phyloP scores from a whole-genome alignment of 768 basidiomycete genomes.

The Coprinellus micaceus region DNA sequence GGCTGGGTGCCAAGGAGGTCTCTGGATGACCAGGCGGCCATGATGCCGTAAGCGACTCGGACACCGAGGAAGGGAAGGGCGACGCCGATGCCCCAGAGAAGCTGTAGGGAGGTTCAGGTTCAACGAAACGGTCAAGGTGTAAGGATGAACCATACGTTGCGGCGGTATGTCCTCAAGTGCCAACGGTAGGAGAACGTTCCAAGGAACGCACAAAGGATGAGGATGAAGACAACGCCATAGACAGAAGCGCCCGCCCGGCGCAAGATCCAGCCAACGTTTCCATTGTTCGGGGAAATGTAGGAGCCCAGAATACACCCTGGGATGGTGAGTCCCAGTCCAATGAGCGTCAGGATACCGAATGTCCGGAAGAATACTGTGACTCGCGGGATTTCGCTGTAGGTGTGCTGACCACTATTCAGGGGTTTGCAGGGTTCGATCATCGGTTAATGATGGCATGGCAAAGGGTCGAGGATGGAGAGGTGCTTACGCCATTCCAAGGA shows the following conservation, averaged over 20 bases:
- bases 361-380: slow-evolving; percentile 35
- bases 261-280: slow-evolving; percentile 33
- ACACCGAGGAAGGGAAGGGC: slow-evolving; percentile 62
- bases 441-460: slow-evolving; percentile 6
- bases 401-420: slow-evolving; percentile 42
- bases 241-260: slow-evolving; percentile 42
- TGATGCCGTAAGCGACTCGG: slow-evolving; percentile 53
- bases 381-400: slow-evolving; percentile 47
- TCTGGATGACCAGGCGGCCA: slow-evolving; percentile 55
- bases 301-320: slow-evolving; percentile 47
- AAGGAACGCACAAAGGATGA: slow-evolving; percentile 37
- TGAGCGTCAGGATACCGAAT: slow-evolving; percentile 33
- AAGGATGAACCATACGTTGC: slow-evolving; percentile 31
- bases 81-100: slow-evolving; percentile 49
- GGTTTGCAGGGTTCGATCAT: not conserved
- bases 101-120: slow-evolving; percentile 30
- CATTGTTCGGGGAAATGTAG: slow-evolving; percentile 29
- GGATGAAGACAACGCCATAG: slow-evolving; percentile 39
- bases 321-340: slow-evolving; percentile 39
- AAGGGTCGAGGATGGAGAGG: slow-evolving; percentile 14
- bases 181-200: slow-evolving; percentile 44
- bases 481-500: slow-evolving; percentile 49
- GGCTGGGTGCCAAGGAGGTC: slow-evolving; percentile 36
- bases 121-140: not conserved
- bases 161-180: slow-evolving; percentile 43